Evolutionary conservation across 1,284 basidiomycete genomes (phyloP).

Genomic region (Ustilago crameri): DNA sequence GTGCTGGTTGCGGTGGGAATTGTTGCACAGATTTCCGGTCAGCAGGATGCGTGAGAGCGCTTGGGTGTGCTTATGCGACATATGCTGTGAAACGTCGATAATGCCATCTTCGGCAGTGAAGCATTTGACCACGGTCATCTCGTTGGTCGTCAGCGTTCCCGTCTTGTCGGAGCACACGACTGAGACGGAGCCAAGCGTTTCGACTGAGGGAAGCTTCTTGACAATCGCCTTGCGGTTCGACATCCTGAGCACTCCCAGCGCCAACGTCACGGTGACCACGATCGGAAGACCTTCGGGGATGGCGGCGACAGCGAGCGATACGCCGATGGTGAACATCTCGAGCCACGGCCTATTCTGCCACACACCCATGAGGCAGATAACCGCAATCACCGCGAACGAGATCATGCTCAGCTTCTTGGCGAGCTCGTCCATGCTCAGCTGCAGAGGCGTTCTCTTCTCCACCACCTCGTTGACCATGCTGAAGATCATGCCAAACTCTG

Average conservation of each 20-base stretch:
- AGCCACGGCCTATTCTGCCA: constrained; percentile 88
- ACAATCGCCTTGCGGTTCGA: constrained; percentile 93
- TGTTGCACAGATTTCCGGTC: constrained; percentile 73
- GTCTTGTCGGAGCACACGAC: constrained; percentile 99
- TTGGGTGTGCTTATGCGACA: constrained; percentile 61
- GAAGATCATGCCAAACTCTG: constrained; percentile 96
- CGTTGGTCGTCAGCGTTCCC: constrained; percentile 93
- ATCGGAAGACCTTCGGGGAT: constrained; percentile 97
- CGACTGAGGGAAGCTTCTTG: constrained; percentile 94
- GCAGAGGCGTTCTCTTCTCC: constrained; percentile 91
- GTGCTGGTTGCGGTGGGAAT: constrained; percentile 76
- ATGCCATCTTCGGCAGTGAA: constrained; percentile 85
- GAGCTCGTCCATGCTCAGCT: constrained; percentile 94
- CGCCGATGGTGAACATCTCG: constrained; percentile 99
- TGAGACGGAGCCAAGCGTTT: constrained; percentile 90
- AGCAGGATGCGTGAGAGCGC: constrained; percentile 79
- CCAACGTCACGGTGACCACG: constrained; percentile 95
- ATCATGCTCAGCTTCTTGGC: constrained; percentile 89
- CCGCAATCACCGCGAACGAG: constrained; percentile 90
- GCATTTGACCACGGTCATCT: constrained; percentile 89
- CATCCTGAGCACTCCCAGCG: constrained; percentile 92
- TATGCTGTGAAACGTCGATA: constrained; percentile 72
- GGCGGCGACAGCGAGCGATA: constrained; percentile 94
- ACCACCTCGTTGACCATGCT: constrained; percentile 98
- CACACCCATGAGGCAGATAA: constrained; percentile 91